Evolutionary conservation across 2,329 filamentous ascomycete genomes (phyloP).

Genomic region (Penicillium occitanis): DNA sequence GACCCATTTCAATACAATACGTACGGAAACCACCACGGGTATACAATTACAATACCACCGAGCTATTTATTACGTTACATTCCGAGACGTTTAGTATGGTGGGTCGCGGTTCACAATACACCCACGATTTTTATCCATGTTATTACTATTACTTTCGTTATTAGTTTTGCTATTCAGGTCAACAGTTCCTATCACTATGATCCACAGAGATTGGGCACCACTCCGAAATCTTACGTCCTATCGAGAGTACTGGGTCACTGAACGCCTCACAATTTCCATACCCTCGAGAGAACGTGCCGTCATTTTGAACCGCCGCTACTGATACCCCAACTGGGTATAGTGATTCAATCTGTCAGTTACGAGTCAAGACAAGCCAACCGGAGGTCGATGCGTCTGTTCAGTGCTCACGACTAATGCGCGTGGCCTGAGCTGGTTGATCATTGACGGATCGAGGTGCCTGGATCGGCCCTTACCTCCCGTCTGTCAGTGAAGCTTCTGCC

Average conservation of each 20-base stretch:
- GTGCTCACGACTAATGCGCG: conserved; percentile 4
- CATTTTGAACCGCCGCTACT: conserved; percentile 5
- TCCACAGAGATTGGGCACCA: conserved; percentile 16
- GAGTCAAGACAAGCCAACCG: conserved; percentile 11
- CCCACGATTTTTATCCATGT: neutral
- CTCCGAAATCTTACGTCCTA: neutral
- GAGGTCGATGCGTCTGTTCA: conserved; percentile 7
- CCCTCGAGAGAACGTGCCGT: neutral
- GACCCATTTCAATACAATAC: conserved; percentile 12
- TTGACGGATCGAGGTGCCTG: conserved; percentile 23
- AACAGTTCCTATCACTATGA: conserved; percentile 10
- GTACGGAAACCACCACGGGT: conserved; percentile 10
- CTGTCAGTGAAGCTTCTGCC: conserved; percentile 19
- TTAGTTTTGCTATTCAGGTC: neutral
- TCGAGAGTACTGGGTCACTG: neutral
- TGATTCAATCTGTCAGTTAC: conserved; percentile 11
- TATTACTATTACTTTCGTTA: neutral
- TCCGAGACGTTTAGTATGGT: conserved; percentile 13
- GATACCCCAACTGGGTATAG: conserved; percentile 6
- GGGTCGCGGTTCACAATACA: conserved; percentile 15
- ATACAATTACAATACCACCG: conserved; percentile 13
- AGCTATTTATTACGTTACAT: conserved; percentile 21
- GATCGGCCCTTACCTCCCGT: conserved; percentile 29
- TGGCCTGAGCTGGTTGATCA: conserved; percentile 18
- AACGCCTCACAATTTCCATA: neutral